Percentiles rank a stretch among this genome's conserved stretches.
Conservation (phyloP, 495 filamentous ascomycete genomes). For the Acidomyces sp. region DNA sequence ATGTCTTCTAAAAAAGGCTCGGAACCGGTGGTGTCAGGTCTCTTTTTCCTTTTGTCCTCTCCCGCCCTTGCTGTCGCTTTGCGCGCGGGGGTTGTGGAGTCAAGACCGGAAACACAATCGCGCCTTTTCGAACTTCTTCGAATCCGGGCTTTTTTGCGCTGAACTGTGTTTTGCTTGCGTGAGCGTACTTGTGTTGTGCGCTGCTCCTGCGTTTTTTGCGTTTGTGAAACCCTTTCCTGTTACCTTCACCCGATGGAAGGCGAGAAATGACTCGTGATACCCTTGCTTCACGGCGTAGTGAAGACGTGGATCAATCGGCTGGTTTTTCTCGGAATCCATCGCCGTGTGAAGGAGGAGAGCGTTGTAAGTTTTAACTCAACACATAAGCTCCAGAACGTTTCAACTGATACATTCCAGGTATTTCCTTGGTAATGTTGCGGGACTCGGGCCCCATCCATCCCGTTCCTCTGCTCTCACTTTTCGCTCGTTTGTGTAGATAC, state of each 20-base stretch:
- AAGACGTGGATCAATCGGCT: no score
- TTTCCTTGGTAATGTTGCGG: conserved; percentile 21
- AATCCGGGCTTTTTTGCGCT: no score
- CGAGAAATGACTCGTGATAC: background rate
- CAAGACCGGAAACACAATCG: no score
- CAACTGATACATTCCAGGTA: conserved; percentile 3
- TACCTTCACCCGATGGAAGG: conserved; percentile 10
- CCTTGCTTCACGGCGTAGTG: no score
- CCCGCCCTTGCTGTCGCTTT: conserved; percentile 7
- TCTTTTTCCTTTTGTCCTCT: conserved; percentile 7
- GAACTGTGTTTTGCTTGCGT: conserved; percentile 20
- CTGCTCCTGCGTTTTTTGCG: conserved; percentile 22
- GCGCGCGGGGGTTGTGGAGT: no score
- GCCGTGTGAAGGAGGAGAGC: no score
- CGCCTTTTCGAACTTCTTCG: no score
- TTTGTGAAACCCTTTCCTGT: conserved; percentile 18
- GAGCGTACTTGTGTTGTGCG: conserved; percentile 25
- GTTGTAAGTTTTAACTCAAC: no score
- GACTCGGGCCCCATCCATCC: conserved; percentile 28
- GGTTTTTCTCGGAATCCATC: no score
- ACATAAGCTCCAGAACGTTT: conserved; percentile 3
- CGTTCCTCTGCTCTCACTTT: conserved; percentile 16
- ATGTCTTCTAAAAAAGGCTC: conserved; percentile 27
- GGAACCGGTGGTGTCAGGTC: conserved; percentile 19
- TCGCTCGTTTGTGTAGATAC: background rate